A percentile compares a stretch with the other conserved stretches of the same genome.
Conservation (phyloP, 192 early-diverging fungal genomes). For the Lunasporangiospora selenospora region DNA sequence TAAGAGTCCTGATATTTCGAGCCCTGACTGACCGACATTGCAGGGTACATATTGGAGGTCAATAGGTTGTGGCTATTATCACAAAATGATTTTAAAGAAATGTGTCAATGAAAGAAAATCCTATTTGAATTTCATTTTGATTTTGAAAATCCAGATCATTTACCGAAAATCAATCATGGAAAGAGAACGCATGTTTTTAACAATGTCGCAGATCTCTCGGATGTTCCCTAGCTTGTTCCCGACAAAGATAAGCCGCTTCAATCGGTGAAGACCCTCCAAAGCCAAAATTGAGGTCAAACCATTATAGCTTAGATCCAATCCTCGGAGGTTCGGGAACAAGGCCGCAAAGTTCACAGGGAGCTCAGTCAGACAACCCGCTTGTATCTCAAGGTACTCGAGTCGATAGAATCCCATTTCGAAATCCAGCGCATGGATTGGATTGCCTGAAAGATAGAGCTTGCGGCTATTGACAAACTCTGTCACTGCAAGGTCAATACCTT, state of each 20-base stretch:
- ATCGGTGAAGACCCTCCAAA: conserved; percentile 37
- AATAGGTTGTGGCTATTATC: conserved; percentile 30
- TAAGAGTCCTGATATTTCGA: conserved; percentile 47
- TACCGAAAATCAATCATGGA: conserved; percentile 36
- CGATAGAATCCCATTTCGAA: conserved; percentile 49
- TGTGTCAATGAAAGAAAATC: neutral
- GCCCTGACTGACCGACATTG: conserved; percentile 44
- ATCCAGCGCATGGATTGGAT: conserved; percentile 39
- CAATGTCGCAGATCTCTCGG: conserved; percentile 23
- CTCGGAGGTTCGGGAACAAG: conserved; percentile 48
- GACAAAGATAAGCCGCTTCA: conserved; percentile 52
- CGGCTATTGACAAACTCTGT: conserved; percentile 45
- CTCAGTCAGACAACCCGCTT: conserved; percentile 47
- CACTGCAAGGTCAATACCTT: conserved; percentile 47
- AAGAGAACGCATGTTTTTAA: conserved; percentile 45
- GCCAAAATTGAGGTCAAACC: conserved; percentile 44
- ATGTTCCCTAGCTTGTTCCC: conserved; percentile 52
- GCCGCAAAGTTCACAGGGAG: conserved; percentile 47
- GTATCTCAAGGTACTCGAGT: conserved; percentile 57
- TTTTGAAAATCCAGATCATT: neutral
- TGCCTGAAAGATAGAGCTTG: conserved; percentile 38
- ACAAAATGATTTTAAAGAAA: too few relatives aligned
- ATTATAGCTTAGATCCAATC: conserved; percentile 52
- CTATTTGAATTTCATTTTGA: too few relatives aligned
- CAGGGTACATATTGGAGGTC: conserved; percentile 48